Evolutionary conservation across 192 early-diverging fungal species (phyloP).

Genomic region (Haplosporangium gracile): DNA sequence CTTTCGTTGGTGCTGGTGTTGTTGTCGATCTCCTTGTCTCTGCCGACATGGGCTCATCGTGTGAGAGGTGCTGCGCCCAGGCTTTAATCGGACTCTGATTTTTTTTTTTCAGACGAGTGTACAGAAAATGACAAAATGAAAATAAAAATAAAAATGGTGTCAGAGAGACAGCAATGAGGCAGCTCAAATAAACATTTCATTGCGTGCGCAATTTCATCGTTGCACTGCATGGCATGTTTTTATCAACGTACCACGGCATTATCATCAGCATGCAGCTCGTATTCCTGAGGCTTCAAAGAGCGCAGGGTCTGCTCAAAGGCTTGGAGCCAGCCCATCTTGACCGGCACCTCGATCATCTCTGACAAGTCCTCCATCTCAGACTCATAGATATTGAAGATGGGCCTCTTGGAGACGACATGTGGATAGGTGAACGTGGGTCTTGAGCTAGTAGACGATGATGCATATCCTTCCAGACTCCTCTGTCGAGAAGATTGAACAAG

Average conservation of each 20-base stretch:
- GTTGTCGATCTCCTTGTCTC: background rate
- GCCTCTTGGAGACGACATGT: constrained; percentile 22
- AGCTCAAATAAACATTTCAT: background rate
- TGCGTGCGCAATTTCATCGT: background rate
- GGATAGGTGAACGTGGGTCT: constrained; percentile 28
- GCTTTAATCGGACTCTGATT: constrained; percentile 25
- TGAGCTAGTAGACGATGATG: background rate
- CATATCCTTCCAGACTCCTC: constrained; percentile 12
- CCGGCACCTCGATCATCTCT: constrained; percentile 30
- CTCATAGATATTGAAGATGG: constrained; percentile 52
- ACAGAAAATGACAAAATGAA: background rate
- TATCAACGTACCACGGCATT: constrained; percentile 14
- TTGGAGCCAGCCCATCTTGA: constrained; percentile 35
- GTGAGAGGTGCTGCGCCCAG: constrained; percentile 12
- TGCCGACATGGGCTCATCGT: constrained; percentile 8
- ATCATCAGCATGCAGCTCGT: background rate
- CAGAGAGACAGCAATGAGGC: background rate
- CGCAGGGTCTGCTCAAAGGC: constrained; percentile 27
- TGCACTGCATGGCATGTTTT: background rate
- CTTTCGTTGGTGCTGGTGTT: background rate
- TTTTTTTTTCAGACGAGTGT: background rate
- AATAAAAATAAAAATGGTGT: constrained; percentile 1
- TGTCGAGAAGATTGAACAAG: background rate
- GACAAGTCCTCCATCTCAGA: constrained; percentile 43
- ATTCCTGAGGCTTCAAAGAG: constrained; percentile 5